A percentile compares a stretch with the other conserved stretches of the same genome.
Conservation (phyloP, 306 rosid species). For the Gynostemma pentaphyllum region DNA sequence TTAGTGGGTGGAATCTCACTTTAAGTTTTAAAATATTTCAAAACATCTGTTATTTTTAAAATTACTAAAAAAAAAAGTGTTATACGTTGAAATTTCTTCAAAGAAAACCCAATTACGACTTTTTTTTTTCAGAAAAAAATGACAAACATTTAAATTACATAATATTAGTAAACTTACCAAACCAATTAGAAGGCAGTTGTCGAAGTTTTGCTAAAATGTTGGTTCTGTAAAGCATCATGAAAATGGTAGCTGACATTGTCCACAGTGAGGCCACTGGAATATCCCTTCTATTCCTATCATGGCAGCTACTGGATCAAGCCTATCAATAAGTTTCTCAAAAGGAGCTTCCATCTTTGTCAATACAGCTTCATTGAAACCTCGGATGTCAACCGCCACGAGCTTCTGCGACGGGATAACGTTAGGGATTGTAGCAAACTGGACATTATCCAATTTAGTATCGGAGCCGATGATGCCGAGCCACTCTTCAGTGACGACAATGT, state of each 20-base stretch:
- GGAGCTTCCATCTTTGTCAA: slow-evolving; percentile 35
- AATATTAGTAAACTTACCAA: neutral
- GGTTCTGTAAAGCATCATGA: slow-evolving; percentile 19
- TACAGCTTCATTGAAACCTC: slow-evolving; percentile 35
- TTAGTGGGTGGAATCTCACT: no score
- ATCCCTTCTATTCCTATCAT: slow-evolving; percentile 24
- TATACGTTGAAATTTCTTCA: no score
- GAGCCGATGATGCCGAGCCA: slow-evolving; percentile 27
- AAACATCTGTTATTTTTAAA: no score
- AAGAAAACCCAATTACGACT: no score
- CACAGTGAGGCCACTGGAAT: slow-evolving; percentile 36
- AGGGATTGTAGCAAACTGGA: slow-evolving; percentile 24
- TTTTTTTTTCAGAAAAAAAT: no score
- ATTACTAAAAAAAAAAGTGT: no score
- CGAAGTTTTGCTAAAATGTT: neutral
- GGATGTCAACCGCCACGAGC: slow-evolving; percentile 23
- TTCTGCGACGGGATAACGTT: slow-evolving; percentile 38
- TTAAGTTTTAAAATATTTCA: no score
- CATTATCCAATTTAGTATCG: slow-evolving; percentile 20
- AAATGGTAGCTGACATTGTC: slow-evolving; percentile 35
- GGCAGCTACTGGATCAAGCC: slow-evolving; percentile 19
- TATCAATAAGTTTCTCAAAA: slow-evolving; percentile 29
- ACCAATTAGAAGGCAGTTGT: neutral
- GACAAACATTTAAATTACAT: neutral
- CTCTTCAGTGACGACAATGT: slow-evolving; percentile 46